phyloP scores from a whole-genome alignment of 225 moss, liverwort and hornwort genomes.

The Takakia lepidozioides region DNA sequence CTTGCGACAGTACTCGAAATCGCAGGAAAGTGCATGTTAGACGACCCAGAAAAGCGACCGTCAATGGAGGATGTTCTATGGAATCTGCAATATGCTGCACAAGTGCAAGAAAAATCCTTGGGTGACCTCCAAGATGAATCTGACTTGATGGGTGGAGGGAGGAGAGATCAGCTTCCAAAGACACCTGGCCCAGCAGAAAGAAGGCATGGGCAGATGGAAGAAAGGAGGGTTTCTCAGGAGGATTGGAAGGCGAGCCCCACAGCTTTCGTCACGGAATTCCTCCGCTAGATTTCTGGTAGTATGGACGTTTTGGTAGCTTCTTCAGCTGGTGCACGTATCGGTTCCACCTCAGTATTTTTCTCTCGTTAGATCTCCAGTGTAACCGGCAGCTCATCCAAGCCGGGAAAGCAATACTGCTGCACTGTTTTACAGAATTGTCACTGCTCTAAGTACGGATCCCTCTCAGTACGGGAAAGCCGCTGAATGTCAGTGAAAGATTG shows the following conservation, averaged over 20 bases:
- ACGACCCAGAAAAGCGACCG: constrained; percentile 65
- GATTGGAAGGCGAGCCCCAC: constrained; percentile 43
- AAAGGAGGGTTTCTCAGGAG: constrained; percentile 36
- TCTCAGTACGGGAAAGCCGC: too few relatives aligned
- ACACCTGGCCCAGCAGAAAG: constrained; percentile 27
- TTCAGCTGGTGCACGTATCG: too few relatives aligned
- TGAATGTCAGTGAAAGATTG: too few relatives aligned
- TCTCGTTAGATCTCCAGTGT: too few relatives aligned
- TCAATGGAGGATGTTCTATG: constrained; percentile 99
- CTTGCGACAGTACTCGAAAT: constrained; percentile 90
- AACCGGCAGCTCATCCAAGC: too few relatives aligned
- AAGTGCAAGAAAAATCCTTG: constrained; percentile 69
- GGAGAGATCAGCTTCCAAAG: constrained; percentile 53
- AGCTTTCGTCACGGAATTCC: constrained; percentile 25
- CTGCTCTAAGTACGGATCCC: too few relatives aligned
- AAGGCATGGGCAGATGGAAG: constrained; percentile 19
- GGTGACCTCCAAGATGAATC: constrained; percentile 24
- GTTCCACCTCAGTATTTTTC: too few relatives aligned
- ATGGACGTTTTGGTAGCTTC: too few relatives aligned
- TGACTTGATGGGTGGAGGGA: constrained; percentile 35
- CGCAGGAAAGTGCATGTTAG: constrained; percentile 88
- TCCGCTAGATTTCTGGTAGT: too few relatives aligned
- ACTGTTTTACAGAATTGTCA: too few relatives aligned
- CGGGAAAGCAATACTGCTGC: too few relatives aligned
- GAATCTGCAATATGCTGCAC: constrained; percentile 96